Percentiles rank a stretch among this genome's conserved stretches.
phyloP scores from a whole-genome alignment of 169 alveolate genomes.

The Eimeria necatrix region DNA sequence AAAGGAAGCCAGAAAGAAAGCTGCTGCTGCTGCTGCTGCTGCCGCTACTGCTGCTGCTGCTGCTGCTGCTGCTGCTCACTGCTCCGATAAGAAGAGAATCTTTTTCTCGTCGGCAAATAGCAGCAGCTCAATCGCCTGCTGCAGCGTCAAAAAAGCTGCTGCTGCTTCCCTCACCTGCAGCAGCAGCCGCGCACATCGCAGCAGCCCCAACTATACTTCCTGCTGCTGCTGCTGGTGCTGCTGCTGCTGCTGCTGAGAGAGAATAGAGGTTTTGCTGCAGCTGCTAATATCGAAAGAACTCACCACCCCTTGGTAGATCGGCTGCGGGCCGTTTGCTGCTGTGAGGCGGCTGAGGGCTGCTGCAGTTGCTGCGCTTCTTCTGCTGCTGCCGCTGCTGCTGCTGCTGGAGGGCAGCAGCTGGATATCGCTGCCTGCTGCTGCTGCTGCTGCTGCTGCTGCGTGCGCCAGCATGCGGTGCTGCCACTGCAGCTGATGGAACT shows the following conservation, averaged over 20 bases:
- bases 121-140: neutral
- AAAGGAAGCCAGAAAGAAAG: neutral
- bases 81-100: neutral
- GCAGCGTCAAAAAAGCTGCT: neutral
- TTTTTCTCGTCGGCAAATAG: neutral
- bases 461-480: neutral
- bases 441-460: neutral
- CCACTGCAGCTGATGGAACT: neutral
- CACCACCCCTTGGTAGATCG: neutral
- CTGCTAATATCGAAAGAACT: neutral
- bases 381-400: slow-evolving; percentile 34
- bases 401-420: slow-evolving; percentile 30
- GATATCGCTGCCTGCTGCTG: neutral
- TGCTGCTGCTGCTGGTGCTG: neutral
- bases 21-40: neutral
- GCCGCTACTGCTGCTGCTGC: neutral
- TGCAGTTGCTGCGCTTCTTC: neutral
- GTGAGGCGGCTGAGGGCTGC: neutral
- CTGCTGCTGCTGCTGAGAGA: neutral
- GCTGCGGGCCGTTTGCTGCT: neutral
- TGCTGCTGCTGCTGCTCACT: neutral
- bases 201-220: neutral
- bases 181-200: neutral
- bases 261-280: neutral
- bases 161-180: neutral